Evolutionary conservation across 1,284 basidiomycete species (phyloP).

Genomic region (Tremellales sp.): DNA sequence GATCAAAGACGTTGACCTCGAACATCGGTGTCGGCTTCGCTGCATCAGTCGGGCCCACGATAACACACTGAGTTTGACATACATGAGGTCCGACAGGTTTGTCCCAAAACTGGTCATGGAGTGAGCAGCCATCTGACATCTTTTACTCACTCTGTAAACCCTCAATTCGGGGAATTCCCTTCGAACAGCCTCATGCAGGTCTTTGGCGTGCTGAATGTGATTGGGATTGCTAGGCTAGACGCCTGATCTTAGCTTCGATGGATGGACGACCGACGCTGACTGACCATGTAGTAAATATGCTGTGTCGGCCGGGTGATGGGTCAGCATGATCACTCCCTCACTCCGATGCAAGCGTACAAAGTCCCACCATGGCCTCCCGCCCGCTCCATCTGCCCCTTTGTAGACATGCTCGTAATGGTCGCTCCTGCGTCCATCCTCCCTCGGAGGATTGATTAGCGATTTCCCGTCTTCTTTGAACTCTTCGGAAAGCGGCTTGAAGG

Average conservation of each 20-base stretch:
- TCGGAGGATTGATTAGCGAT: slow-evolving; percentile 48
- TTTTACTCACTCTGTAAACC: slow-evolving; percentile 13
- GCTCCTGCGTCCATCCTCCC: slow-evolving; percentile 15
- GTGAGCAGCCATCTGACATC: background rate
- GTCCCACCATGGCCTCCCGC: slow-evolving; percentile 16
- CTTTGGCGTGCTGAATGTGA: slow-evolving; percentile 14
- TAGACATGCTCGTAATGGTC: slow-evolving; percentile 16
- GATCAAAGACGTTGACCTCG: slow-evolving; percentile 63
- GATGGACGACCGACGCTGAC: slow-evolving; percentile 26
- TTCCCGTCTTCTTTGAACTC: slow-evolving; percentile 58
- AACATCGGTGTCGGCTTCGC: slow-evolving; percentile 60
- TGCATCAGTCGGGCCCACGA: background rate
- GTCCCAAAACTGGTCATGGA: slow-evolving; percentile 16
- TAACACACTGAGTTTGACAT: background rate
- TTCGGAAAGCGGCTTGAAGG: slow-evolving; percentile 51
- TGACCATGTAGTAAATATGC: slow-evolving; percentile 19
- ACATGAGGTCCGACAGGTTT: slow-evolving; percentile 10
- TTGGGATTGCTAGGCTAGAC: slow-evolving; percentile 18
- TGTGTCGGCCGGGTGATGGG: background rate
- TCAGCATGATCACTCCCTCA: background rate
- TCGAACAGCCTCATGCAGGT: slow-evolving; percentile 20
- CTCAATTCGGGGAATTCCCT: slow-evolving; percentile 22
- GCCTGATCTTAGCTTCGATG: slow-evolving; percentile 54
- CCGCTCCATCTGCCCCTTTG: background rate
- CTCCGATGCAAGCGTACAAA: slow-evolving; percentile 4